Percentiles rank a stretch among this genome's conserved stretches.
These are phyloP conservation scores for Rusavskia elegans DNA, from an alignment of 495 filamentous ascomycete genomes.

Conservation along the genomic window DNA sequence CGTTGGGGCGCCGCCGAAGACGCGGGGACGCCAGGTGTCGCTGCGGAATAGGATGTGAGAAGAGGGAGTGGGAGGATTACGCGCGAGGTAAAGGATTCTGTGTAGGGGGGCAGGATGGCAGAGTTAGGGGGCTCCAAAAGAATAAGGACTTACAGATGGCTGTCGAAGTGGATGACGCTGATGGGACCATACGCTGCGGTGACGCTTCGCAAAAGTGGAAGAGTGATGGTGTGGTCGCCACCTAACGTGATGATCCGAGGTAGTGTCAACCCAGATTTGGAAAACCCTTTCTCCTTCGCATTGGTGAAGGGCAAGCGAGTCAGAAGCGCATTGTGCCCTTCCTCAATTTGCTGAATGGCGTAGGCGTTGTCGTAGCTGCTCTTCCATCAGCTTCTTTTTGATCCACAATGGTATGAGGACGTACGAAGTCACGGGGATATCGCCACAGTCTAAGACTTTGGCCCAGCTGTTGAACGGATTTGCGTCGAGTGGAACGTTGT, in stretches of 20 bases:
- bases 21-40: conserved; percentile 52
- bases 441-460: conserved; percentile 58
- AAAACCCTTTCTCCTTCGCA: conserved; percentile 30
- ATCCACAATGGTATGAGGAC: background rate
- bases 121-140: background rate
- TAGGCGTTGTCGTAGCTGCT: conserved; percentile 50
- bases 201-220: conserved; percentile 47
- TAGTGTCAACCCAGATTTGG: conserved; percentile 39
- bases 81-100: background rate
- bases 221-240: conserved; percentile 48
- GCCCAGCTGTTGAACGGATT: conserved; percentile 53
- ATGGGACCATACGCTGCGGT: conserved; percentile 50
- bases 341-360: conserved; percentile 58
- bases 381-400: background rate
- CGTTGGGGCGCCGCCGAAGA: conserved; percentile 51
- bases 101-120: background rate
- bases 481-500: conserved; percentile 41
- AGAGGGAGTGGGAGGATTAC: too few relatives aligned
- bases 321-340: conserved; percentile 38
- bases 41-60: conserved; percentile 9
- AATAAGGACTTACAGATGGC: conserved; percentile 34
- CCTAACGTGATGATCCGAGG: conserved; percentile 53
- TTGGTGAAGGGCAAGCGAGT: conserved; percentile 35
- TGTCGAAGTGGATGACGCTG: conserved; percentile 59
- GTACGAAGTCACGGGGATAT: conserved; percentile 54